Conservation (phyloP, 768 basidiomycete genomes). For the Crassisporium funariophilum region DNA sequence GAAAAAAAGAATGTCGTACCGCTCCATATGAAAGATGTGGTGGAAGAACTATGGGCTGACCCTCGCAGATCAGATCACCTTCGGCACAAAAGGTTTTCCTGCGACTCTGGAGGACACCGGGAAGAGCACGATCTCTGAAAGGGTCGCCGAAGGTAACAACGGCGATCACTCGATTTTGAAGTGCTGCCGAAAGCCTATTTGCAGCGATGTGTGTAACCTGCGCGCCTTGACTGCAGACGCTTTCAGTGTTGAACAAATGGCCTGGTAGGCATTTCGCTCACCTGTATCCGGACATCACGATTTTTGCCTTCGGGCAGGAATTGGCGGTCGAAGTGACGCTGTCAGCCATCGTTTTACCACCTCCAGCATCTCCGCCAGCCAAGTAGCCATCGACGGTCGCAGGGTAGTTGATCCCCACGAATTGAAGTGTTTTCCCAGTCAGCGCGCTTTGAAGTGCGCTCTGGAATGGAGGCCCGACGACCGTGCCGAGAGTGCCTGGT, state of each 20-base stretch:
- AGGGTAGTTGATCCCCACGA: slow-evolving; percentile 14
- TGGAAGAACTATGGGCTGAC: slow-evolving; percentile 23
- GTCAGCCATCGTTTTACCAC: slow-evolving; percentile 33
- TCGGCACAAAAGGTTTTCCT: slow-evolving; percentile 31
- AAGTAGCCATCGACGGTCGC: slow-evolving; percentile 5
- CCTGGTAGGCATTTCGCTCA: no score
- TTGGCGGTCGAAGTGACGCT: slow-evolving; percentile 25
- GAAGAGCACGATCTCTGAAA: slow-evolving; percentile 30
- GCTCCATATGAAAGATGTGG: slow-evolving; percentile 28
- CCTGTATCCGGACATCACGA: slow-evolving; percentile 36
- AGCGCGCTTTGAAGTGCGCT: slow-evolving; percentile 4
- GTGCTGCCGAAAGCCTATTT: slow-evolving; percentile 29
- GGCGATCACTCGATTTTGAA: slow-evolving; percentile 29
- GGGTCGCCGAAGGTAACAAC: slow-evolving; percentile 41
- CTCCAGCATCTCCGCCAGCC: slow-evolving; percentile 9
- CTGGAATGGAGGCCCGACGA: slow-evolving; percentile 15
- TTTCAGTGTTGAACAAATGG: no score
- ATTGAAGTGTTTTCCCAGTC: slow-evolving; percentile 3
- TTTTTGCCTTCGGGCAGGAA: slow-evolving; percentile 30
- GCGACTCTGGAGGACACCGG: no score
- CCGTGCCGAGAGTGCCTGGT: slow-evolving; percentile 9
- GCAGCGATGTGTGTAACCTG: slow-evolving; percentile 43
- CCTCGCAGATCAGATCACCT: slow-evolving; percentile 35
- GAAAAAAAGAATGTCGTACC: no score
- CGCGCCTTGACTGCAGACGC: slow-evolving; percentile 31